Conservation (phyloP, 2,329 filamentous ascomycete genomes). For the Myriosclerotinia curreyana region DNA sequence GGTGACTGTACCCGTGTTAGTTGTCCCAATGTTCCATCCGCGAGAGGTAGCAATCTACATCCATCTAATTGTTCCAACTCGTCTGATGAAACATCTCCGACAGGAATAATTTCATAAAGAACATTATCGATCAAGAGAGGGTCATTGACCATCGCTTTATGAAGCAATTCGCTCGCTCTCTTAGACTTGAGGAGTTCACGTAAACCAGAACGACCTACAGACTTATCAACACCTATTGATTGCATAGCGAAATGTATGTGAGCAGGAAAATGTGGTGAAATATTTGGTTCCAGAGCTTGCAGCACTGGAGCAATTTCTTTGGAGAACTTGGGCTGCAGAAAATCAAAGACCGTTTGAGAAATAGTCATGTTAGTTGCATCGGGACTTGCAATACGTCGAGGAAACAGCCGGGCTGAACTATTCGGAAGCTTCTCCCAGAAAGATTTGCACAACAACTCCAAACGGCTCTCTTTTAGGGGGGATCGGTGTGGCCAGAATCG, state of each 20-base stretch:
- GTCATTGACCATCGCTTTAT: slow-evolving; percentile 20
- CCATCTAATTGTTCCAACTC: slow-evolving; percentile 30
- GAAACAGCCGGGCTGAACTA: slow-evolving; percentile 28
- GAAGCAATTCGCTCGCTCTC: slow-evolving; percentile 2
- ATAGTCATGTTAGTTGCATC: slow-evolving; percentile 23
- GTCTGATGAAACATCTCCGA: not conserved
- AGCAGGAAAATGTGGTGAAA: slow-evolving; percentile 27
- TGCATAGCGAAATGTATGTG: slow-evolving; percentile 20
- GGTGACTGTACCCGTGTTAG: slow-evolving; percentile 22
- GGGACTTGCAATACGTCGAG: slow-evolving; percentile 22
- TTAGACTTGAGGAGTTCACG: slow-evolving; percentile 27
- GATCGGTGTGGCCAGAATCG: slow-evolving; percentile 31
- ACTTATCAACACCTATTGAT: slow-evolving; percentile 18
- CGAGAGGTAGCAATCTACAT: slow-evolving; percentile 35
- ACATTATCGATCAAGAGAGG: slow-evolving; percentile 20
- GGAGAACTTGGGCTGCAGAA: slow-evolving; percentile 24
- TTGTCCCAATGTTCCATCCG: slow-evolving; percentile 28
- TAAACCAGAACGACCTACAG: slow-evolving; percentile 26
- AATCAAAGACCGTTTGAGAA: slow-evolving; percentile 32
- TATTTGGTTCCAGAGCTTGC: slow-evolving; percentile 23
- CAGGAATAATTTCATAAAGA: slow-evolving; percentile 21
- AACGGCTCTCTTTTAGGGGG: slow-evolving; percentile 20
- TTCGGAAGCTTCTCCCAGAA: slow-evolving; percentile 32
- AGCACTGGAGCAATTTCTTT: slow-evolving; percentile 26
- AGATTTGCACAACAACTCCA: slow-evolving; percentile 24